Evolutionary conservation across 2,329 filamentous ascomycete genomes (phyloP).

Genomic region (Pseudocercospora fijiensis): DNA sequence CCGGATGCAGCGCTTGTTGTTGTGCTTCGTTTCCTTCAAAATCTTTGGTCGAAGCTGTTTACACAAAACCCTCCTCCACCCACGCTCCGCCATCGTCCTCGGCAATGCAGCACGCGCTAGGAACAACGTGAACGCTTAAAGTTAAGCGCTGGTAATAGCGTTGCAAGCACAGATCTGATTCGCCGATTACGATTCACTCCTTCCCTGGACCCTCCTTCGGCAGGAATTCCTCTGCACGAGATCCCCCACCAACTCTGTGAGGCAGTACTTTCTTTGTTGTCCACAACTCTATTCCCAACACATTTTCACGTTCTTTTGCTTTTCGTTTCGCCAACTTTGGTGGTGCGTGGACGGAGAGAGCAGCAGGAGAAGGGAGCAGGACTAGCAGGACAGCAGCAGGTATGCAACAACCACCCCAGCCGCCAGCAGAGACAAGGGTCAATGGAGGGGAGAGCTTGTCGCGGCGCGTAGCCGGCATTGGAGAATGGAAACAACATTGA

Average conservation of each 20-base stretch:
- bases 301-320: background rate
- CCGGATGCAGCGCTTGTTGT: background rate
- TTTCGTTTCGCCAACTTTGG: constrained; percentile 10
- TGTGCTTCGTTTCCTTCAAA: background rate
- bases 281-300: constrained; percentile 1
- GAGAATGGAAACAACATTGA: constrained; percentile 7
- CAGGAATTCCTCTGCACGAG: background rate
- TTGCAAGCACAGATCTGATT: background rate
- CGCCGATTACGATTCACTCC: background rate
- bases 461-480: constrained; percentile 9
- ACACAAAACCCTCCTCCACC: constrained; percentile 1
- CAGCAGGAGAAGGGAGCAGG: constrained; percentile 6
- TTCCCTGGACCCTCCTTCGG: constrained; percentile 3
- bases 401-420: background rate
- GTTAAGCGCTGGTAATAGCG: constrained; percentile 2
- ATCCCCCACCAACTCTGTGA: constrained; percentile 3
- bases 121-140: constrained; percentile 6
- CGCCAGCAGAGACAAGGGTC: background rate
- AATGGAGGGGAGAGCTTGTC: constrained; percentile 6
- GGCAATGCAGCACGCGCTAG: constrained; percentile 7
- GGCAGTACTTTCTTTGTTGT: background rate
- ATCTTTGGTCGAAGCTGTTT: background rate
- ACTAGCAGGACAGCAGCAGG: constrained; percentile 1
- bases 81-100: background rate
- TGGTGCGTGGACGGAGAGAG: constrained; percentile 9